Base-by-base conservation (phyloP, 257 asterid species). In the Penstemon barbatus region DNA sequence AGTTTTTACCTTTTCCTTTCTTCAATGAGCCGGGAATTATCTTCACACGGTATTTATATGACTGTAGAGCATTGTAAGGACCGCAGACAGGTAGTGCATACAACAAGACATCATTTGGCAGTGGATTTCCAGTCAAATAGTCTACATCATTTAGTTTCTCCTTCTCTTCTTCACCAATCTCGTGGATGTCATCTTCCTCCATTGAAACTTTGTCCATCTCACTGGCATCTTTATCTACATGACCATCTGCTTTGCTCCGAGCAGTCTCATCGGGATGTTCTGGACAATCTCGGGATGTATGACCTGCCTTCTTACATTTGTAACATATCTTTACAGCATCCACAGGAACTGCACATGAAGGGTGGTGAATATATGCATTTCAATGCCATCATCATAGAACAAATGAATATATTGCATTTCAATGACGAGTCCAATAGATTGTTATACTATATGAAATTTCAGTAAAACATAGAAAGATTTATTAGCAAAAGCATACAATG, bases 141-240 rank as follows among this genome's bases (percentile, higher is more conserved):
- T 93, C 99, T 65, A 84, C 89, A 56, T 93, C 99, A 43, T 85
- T 89, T 61, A 90, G 76, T 76, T 91, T 90, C 73, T 66, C 96
- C 72, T 76, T 93, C 87, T 93, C 99, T 75, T 93, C 99, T 83
- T 90, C 99, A 57, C 95, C 96, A 36, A 93, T 93, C 86, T 93
- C 99, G 40, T 90, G 83, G 74, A 93, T 84, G 74, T 93, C 99
- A 48, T 90, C 97, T 79, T 93, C 99, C 75, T 90, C 99, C 96
- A 93, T 93, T 69, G 76, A 69, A 75, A 87, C 83, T 79, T 52
- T 85, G 79, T 93, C 99, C 83, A 76, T 72, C 69, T 81, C 84
- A 54, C 74, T 57, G 36, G 75, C 76, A 63, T 56, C 68, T 67
- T 13, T 69, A 39, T 72, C 75, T 6, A 19, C 68, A 70, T 71